Base-by-base conservation (phyloP, 352 stramenopile genomes). In the Hyaloperonospora arabidopsidis region DNA sequence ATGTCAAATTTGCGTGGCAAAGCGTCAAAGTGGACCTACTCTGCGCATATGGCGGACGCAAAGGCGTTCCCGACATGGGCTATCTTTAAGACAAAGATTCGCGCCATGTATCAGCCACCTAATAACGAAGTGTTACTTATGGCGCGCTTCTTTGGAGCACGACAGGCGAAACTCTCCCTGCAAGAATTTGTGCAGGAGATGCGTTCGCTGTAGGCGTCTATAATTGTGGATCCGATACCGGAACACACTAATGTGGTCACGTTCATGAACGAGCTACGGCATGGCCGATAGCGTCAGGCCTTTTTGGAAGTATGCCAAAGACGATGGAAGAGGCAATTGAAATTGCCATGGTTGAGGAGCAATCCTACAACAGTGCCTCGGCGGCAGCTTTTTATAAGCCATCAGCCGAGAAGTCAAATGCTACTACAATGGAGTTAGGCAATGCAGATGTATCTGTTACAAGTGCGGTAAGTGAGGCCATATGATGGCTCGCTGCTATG, bases 151-250 rank as follows among this genome's bases (percentile, higher is more conserved):
- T 45, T 25, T 23, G 17, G 17, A 14, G 17, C 39, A 22, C 39
- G 39, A 45, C 39, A 28, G 39, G 39, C 39, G 39, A 45, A 45
- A 22, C 39, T 15, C 6, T 45, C 14, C 14, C 39, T 25, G 39
- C 5, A 45, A 45, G 17, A 45, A 22, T 45, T 10, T 45, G 39
- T 25, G 17, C 39, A 45, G 17, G n/a, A 45, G 39, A 45, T 45
- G 39, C 17, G 39, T 23, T 45, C 7, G 17, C 39, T 45, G 39
- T 45, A 14, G 17, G 11, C 8, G 19, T 45, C 39, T 12, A 45
- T 45, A 14, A 23, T 12, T 25, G 6, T 45, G 17, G 1, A n/a
- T 25, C 39, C 39, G 6, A 25, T 45, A 45, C 39, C 17, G 39
- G 17, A 45, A 23, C 35, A 13, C 17, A 45, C 23, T 25, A 45